Evolutionary conservation across 805 yeast species (phyloP), one percentile per base, ranked within the genome.

Genomic region (Metschnikowia continentalis): DNA sequence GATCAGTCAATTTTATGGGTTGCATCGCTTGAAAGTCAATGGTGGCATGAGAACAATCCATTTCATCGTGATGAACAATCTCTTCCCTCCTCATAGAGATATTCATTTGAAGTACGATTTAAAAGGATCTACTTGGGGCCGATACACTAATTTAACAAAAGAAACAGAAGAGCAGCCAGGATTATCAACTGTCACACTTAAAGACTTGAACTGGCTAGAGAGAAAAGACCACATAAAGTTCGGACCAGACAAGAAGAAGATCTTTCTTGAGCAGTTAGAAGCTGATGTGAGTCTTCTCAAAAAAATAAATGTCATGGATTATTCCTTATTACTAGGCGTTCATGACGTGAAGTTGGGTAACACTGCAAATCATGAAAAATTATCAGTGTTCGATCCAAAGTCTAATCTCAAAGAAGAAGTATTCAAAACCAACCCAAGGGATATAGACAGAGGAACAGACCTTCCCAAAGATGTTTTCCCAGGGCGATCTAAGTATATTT

Each of bases 51-150:
- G 90, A 49, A 91, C 88, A 64, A 88, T 94, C 37, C 96, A 94
- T 69, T 92, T 94, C 59, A 76, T 94, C 49, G 97, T 94, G 33
- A 94, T 94, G 99, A 94, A 94, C 74, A 94, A 94, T 63, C 77
- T 94, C 45, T 94, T 95, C 70, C 98, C 99, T 0, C 96, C 97
- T 6, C 89, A 88, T 62, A 76, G 90, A 45, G 94, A 88, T 55
- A 84, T 92, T 49, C 96, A 90, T 65, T 71, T 79, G 39, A 88
- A 90, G 39, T 94, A 82, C 68, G 99, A 94, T 65, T 77, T 94
- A 65, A 94, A 94, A 65, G 99, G 99, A 1, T 90, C 97, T 0
- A 81, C 95, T 0, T 78, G 87, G 75, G 97, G 97, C 2, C 76
- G 96, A 58, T 70, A 68, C 55, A 90, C 86, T 0, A 65, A 69